Conservation (phyloP, 768 basidiomycete species). For the Tricholoma flavovirens region DNA sequence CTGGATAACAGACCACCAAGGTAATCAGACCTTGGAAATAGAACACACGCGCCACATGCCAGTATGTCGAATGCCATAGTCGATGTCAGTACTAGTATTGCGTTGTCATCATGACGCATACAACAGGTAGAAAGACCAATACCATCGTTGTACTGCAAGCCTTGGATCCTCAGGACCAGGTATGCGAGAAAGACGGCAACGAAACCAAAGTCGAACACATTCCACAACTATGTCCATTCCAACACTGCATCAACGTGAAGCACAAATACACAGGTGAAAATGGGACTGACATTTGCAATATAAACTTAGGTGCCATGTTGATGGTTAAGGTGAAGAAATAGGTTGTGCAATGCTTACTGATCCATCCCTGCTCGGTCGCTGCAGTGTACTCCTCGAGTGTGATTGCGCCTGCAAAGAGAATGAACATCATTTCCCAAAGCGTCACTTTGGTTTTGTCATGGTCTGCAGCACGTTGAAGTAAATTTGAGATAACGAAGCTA, state of each 20-base stretch:
- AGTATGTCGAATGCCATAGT: constrained; percentile 77
- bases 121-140: constrained; percentile 8
- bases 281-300: constrained; percentile 63
- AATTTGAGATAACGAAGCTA: neutral
- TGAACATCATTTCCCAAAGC: constrained; percentile 65
- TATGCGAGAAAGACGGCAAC: constrained; percentile 66
- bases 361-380: constrained; percentile 83
- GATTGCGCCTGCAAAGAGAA: constrained; percentile 74
- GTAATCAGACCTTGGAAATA: constrained; percentile 63
- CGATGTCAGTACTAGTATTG: constrained; percentile 39
- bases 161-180: constrained; percentile 57
- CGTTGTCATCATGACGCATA: neutral
- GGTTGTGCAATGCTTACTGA: constrained; percentile 42
- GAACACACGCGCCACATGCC: constrained; percentile 77
- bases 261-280: constrained; percentile 1
- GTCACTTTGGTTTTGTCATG: constrained; percentile 48
- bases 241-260: neutral
- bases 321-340: constrained; percentile 1
- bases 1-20: neutral
- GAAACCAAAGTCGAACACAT: constrained; percentile 79
- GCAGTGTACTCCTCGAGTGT: constrained; percentile 84
- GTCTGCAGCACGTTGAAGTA: constrained; percentile 32
- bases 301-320: constrained; percentile 47
- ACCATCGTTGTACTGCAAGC: constrained; percentile 52
- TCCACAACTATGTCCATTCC: constrained; percentile 67